Base-by-base conservation (phyloP, 305 asterid species). In the Ajuga reptans region DNA sequence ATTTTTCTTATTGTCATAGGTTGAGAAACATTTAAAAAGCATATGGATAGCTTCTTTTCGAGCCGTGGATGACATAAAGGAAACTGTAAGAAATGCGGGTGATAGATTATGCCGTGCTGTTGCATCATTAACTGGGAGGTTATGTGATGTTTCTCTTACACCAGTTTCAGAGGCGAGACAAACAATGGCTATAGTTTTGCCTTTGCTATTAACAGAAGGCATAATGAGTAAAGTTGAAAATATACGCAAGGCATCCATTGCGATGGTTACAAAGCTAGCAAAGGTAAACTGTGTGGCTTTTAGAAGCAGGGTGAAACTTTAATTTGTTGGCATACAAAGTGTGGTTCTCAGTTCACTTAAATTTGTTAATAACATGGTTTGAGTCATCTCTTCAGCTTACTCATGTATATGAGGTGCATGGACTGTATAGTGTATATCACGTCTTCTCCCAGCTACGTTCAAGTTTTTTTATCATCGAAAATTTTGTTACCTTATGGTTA, bases 61-160 rank as follows among this genome's bases (percentile, higher is more conserved):
- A 57, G 95, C 97, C 63, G 91, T 91, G 96, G 99, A 90, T 82
- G 99, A 93, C 75, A 89, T 93, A 82, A 93, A 93, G 78, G 99
- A 93, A 74, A 90, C 97, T 56, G 99, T 93, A 69, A 84, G 99
- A 80, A 93, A 80, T 78, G 88, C 99, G 5, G 99, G 97, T 62
- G 99, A 93, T 69, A 85, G 95, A 77, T 82, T 93, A 72, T 93
- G 95, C 80, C 97, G 96, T 74, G 86, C 91, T 77, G 88, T 91
- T 77, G 80, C 89, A 49, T 79, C 95, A 53, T 83, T 93, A 81
- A 90, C 96, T 34, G 87, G 84, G 86, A 84, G 99, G 80, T 67
- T 93, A 75, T 90, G 97, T 70, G 97, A 93, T 37, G 83, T 87
- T 69, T 89, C 97, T 82, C 96, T 93, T 64, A 93, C 99, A 45